These are phyloP conservation scores for Telfairia occidentalis DNA, from an alignment of 331 rosid genomes.

Conservation along the genomic window DNA sequence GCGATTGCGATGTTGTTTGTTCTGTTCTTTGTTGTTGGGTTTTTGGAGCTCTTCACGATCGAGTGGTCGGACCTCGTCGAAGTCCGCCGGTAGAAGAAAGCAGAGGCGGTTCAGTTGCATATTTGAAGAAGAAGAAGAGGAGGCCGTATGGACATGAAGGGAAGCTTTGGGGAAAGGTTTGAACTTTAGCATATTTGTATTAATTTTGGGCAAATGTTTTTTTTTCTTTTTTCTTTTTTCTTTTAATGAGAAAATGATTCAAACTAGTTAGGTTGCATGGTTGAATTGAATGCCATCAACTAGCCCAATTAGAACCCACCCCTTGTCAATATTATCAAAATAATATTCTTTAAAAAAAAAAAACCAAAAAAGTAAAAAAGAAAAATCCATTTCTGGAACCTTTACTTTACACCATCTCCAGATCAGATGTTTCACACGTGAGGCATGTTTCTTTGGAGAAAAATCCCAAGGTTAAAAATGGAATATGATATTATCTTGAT, in stretches of 20 bases:
- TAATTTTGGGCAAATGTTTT: background rate
- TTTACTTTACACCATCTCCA: background rate
- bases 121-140: background rate
- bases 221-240: background rate
- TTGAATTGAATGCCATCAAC: slow-evolving; percentile 34
- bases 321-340: background rate
- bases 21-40: slow-evolving; percentile 18
- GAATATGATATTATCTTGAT: too few relatives aligned
- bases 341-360: background rate
- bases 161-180: slow-evolving; percentile 9
- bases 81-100: slow-evolving; percentile 46
- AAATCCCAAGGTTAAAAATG: too few relatives aligned
- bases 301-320: slow-evolving; percentile 35
- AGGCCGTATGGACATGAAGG: slow-evolving; percentile 22
- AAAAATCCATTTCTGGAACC: background rate
- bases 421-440: background rate
- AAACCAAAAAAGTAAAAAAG: background rate
- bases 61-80: slow-evolving; percentile 28
- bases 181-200: slow-evolving; percentile 12
- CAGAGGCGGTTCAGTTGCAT: slow-evolving; percentile 56
- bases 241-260: slow-evolving; percentile 7
- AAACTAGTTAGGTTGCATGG: slow-evolving; percentile 40
- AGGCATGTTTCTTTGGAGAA: background rate
- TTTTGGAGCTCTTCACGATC: slow-evolving; percentile 15
- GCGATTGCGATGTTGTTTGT: slow-evolving; percentile 11